These are phyloP conservation scores for Rhizodiscina lignyota DNA, from an alignment of 495 filamentous ascomycete species.

Conservation along the genomic window DNA sequence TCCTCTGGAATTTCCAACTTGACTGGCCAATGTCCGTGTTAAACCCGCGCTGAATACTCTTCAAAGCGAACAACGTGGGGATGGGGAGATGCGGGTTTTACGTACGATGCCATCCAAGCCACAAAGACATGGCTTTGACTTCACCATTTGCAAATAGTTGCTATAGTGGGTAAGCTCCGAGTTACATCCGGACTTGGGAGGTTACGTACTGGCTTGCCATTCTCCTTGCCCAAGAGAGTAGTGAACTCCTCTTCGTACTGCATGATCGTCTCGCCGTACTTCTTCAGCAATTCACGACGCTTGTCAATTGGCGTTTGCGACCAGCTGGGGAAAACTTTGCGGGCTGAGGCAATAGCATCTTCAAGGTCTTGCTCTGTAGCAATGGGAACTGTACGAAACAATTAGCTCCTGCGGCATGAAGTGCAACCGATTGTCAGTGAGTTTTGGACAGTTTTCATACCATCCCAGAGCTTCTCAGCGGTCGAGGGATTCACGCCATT, in stretches of 20 bases:
- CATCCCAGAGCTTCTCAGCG: conserved; percentile 30
- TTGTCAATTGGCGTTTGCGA: conserved; percentile 31
- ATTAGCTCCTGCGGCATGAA: no score
- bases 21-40: no score
- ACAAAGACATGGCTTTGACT: conserved; percentile 5
- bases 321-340: conserved; percentile 34
- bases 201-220: conserved; percentile 35
- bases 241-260: conserved; percentile 28
- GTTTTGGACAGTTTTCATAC: no score
- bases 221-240: conserved; percentile 34
- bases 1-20: conserved; percentile 20
- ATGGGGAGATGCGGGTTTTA: no score
- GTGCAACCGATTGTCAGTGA: no score
- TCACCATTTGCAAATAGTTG: conserved; percentile 8
- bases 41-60: no score
- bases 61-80: no score
- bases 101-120: no score
- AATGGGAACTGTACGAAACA: no score
- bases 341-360: conserved; percentile 29
- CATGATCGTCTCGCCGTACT: conserved; percentile 32
- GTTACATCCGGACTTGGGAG: background rate
- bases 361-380: conserved; percentile 36
- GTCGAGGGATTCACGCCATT: conserved; percentile 36
- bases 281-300: conserved; percentile 35
- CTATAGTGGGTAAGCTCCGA: background rate